Evolutionary conservation across 805 yeast species (phyloP), one percentile per base, ranked within the genome.

Genomic region (Suhomyces prunicola): DNA sequence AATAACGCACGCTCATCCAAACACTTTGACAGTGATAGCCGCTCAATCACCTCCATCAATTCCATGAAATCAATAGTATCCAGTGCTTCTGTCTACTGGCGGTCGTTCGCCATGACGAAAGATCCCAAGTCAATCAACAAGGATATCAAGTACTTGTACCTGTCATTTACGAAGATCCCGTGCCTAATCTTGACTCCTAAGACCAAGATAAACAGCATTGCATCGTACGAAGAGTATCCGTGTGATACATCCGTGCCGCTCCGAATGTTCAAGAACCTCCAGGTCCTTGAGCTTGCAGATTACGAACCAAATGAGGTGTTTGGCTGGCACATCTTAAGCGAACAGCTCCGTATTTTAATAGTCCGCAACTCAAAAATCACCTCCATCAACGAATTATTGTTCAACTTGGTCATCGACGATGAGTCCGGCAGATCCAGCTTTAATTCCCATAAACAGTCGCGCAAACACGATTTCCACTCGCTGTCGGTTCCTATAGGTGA

Each of bases 201-300:
- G 55, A 74, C 82, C 6, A 82, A 82, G 55, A 79, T 86, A 15
- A 79, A 74, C 56, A 69, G 82, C 44, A 84, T 85, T 27, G 77
- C 74, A 48, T 84, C 85, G 2, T 85, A 83, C 63, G 88, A 85
- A 60, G 89, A 85, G 62, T 85, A 81, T 62, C 90, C 89, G 0
- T 84, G 86, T 63, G 90, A 85, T 60, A 83, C 88, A 3, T 78
- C 86, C 4, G 85, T 86, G 7, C 89, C 90, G 2, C 63, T 85
- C n/a, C 70, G 70, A 40, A 74, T 82, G 65, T 85, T 85, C 65
- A 84, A 83, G 55, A 85, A 83, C 61, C 67, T 85, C 47, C 81
- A 84, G 47, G 87, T 85, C 19, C 68, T 85, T 45, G 90, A 85
- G 61, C 65, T 85, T 3, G 72, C 74, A 26, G 87, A 83, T 53